Percentiles rank a stretch among this genome's conserved stretches.
phyloP scores from a whole-genome alignment of 805 yeast species.

The Candida arabinofermentans region DNA sequence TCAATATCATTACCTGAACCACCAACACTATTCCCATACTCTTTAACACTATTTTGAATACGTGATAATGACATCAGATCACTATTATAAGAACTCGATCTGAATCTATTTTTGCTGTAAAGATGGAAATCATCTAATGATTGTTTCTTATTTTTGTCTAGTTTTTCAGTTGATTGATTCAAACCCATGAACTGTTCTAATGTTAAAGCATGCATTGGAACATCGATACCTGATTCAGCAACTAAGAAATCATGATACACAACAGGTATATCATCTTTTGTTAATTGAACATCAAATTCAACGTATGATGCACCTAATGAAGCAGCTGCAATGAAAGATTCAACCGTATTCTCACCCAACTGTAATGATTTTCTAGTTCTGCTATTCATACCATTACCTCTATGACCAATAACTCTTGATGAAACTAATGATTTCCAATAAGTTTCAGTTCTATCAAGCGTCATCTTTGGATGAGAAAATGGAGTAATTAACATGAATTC shows the following conservation, averaged over 20 bases:
- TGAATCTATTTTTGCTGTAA: constrained; percentile 27
- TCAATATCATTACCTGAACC: no score
- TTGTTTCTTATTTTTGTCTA: constrained; percentile 12
- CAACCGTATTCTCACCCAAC: constrained; percentile 92
- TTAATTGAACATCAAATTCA: constrained; percentile 93
- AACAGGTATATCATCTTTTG: constrained; percentile 88
- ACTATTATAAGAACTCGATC: constrained; percentile 33
- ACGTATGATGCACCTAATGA: constrained; percentile 95
- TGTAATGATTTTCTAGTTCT: constrained; percentile 73
- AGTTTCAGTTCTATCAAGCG: constrained; percentile 63
- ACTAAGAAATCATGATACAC: constrained; percentile 92
- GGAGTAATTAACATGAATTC: constrained; percentile 71
- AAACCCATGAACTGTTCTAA: constrained; percentile 78
- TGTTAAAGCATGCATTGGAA: constrained; percentile 92
- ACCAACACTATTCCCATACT: not conserved
- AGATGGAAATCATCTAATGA: constrained; percentile 29
- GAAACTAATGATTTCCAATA: constrained; percentile 90
- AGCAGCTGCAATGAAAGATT: constrained; percentile 93
- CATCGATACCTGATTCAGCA: constrained; percentile 93
- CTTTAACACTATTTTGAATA: not conserved
- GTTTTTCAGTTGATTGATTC: constrained; percentile 30
- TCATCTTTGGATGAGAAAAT: constrained; percentile 66
- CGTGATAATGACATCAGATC: constrained; percentile 5
- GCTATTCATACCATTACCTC: constrained; percentile 89
- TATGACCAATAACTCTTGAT: constrained; percentile 91